Evolutionary conservation across 768 basidiomycete species (phyloP), one percentile per base, ranked within the genome.

Genomic region (Punctularia strigosozonata): DNA sequence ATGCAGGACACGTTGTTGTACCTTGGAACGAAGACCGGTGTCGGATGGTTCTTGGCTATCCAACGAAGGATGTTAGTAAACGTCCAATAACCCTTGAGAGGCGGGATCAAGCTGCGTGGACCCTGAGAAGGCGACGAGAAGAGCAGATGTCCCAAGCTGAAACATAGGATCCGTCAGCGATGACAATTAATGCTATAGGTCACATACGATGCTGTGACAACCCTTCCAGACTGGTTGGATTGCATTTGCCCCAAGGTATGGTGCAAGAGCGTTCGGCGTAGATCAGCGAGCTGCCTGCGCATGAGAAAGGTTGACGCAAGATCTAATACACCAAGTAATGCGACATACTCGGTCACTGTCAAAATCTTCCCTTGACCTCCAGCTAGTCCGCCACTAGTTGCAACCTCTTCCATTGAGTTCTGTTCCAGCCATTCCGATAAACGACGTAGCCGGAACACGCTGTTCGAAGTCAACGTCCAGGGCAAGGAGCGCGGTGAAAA

Each of bases 61-160:
- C 73, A 75, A 19, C 64, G 48, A 28, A 71, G 53, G 26, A 74
- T 49, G 17, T 69, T 61, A 12, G 54, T 47, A 41, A 74, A 59
- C 19, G 62, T 45, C 31, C 55, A 56, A 4, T 55, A 46, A 8
- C 69, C 71, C 31, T 54, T 49, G 12, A 79, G 47, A 7, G 76
- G 77, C 20, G 76, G 69, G 17, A 55, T 49, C 19, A 80, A 60
- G 5, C 54, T 45, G 25, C 54, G 60, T 37, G 60, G 56, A 26
- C 55, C 56, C 24, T 51, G 39, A n/a, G 57, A 47, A 6, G 53
- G 41, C 2, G 66, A 57, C 10, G 60, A 58, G 38, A 77, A 54
- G n/a, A 84, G 57, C 12, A 80, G 39, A 49, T 84, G 78, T 0
- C 81, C 81, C 25, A 74, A 51, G 23, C 80, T 84, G 37, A 31